Conservation (phyloP, 2,329 filamentous ascomycete species). For the Xylariaceae sp. region DNA sequence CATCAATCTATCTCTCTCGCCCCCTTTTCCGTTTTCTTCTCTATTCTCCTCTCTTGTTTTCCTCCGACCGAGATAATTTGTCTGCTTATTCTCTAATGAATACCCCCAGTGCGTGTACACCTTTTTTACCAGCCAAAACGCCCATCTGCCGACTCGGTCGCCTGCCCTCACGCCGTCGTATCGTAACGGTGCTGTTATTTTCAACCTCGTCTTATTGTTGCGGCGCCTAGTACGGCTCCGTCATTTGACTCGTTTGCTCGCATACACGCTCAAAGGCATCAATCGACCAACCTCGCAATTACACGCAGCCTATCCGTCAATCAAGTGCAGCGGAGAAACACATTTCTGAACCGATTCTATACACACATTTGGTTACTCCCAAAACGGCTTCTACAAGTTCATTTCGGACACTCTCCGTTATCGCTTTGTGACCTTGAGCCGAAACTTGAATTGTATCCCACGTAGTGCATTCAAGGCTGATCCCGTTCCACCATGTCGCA, state of each 20-base stretch:
- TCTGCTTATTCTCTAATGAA: conserved; percentile 16
- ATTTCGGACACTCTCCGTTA: conserved; percentile 21
- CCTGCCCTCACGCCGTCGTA: conserved; percentile 12
- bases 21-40: background rate
- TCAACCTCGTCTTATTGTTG: conserved; percentile 3
- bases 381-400: conserved; percentile 29
- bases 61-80: conserved; percentile 8
- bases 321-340: conserved; percentile 18
- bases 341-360: conserved; percentile 17
- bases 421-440: conserved; percentile 28
- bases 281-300: conserved; percentile 13
- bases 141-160: conserved; percentile 8
- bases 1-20: conserved; percentile 1
- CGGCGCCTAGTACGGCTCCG: conserved; percentile 8
- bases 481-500: conserved; percentile 31
- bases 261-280: conserved; percentile 15
- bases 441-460: conserved; percentile 22
- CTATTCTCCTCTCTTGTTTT: background rate
- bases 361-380: conserved; percentile 25
- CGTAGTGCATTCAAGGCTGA: conserved; percentile 26
- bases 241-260: conserved; percentile 7
- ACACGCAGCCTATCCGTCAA: conserved; percentile 16
- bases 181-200: conserved; percentile 13
- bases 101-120: conserved; percentile 17
- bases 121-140: conserved; percentile 11